Base-by-base conservation (phyloP, 176 grass and related monocot genomes). In the Metroxylon sagu region DNA sequence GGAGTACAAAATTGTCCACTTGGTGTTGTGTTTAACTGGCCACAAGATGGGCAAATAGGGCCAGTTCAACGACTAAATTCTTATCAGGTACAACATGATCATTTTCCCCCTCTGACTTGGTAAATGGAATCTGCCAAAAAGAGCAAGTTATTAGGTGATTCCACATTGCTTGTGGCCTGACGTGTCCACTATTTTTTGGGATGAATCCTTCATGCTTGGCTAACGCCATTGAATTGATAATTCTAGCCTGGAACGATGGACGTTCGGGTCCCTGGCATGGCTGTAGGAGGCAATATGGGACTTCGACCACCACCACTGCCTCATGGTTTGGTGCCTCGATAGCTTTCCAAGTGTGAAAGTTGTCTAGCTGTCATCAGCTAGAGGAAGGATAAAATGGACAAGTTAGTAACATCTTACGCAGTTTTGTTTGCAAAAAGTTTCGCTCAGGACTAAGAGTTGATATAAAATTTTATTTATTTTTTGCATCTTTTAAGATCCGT, bases 1-100 rank as follows among this genome's bases (percentile, higher is more conserved):
- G 82, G 83, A 50, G 62, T 90, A 53, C 86, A 90, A 57, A 90
- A 85, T 71, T 90, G 85, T 50, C 53, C 80, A n/a, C 77, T 91
- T 56, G 83, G 92, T 49, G 83, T 78, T 31, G 76, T 82, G 65
- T 97, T 80, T 72, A 97, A 91, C 67, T 75, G 78, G 1, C 84
- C 87, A 56, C 92, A 87, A 23, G 77, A 80, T 66, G 57, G 69
- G 3, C 87, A 96, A 68, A 85, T 96, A 78, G 54, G 64, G 16
- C 52, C 78, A 2, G 87, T 96, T 66, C 86, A 83, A n/a, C 86
- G 91, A 66, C 54, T 96, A 53, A 79, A 77, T 62, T 78, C 80
- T 31, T 91, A 82, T 57, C 92, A 88, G 73, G 91, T 96, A 71
- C 52, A 56, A 28, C 14, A 48, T 39, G 0, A 53, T 19, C 50